These are phyloP conservation scores for Miamiensis avidus DNA, from an alignment of 169 alveolate genomes.

Conservation along the genomic window DNA sequence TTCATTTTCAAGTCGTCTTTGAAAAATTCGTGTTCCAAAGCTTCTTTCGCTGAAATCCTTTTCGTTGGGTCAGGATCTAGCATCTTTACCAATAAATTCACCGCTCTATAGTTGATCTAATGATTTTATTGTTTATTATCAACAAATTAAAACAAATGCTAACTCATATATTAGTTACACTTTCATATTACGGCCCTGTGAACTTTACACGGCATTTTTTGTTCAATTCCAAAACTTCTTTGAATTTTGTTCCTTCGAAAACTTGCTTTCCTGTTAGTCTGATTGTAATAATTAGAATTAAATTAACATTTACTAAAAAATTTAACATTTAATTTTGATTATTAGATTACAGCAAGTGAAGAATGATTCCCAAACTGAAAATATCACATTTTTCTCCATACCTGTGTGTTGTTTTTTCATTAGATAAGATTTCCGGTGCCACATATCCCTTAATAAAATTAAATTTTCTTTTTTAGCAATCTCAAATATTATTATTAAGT, in stretches of 20 bases:
- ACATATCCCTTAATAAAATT: too few species aligned
- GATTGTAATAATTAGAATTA: too few species aligned
- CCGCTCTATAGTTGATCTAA: constrained; percentile 17
- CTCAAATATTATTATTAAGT: too few species aligned
- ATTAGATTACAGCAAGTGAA: constrained; percentile 17
- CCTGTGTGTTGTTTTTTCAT: constrained; percentile 43
- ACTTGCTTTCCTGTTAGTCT: constrained; percentile 20
- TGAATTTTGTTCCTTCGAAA: constrained; percentile 10
- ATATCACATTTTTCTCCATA: constrained; percentile 28
- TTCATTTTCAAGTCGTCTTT: neutral
- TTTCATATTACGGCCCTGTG: constrained; percentile 8
- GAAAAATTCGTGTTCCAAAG: constrained; percentile 19
- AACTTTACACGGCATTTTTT: constrained; percentile 14
- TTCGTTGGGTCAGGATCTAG: constrained; percentile 14
- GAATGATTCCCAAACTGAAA: constrained; percentile 21
- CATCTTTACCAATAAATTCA: constrained; percentile 9
- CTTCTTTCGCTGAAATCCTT: constrained; percentile 23
- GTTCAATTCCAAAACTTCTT: constrained; percentile 4
- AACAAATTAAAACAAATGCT: neutral
- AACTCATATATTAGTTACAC: neutral
- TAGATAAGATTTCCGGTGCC: constrained; percentile 53
- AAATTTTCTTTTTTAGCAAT: too few species aligned
- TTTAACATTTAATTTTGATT: neutral
- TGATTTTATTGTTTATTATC: neutral
- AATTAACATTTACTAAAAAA: neutral